phyloP scores from a whole-genome alignment of 306 rosid species.

The Dalbergia oliveri region DNA sequence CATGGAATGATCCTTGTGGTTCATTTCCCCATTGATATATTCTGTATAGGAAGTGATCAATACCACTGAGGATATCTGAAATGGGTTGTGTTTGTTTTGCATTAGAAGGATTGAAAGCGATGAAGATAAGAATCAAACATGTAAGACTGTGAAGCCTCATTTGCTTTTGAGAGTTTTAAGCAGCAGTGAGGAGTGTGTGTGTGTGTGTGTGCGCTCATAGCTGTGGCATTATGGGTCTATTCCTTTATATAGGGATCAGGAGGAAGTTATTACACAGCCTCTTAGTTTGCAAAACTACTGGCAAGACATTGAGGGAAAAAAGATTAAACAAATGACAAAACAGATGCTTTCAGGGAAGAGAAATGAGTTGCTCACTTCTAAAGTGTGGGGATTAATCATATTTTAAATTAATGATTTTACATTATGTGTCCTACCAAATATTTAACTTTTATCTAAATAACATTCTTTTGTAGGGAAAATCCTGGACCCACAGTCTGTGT shows the following conservation, averaged over 20 bases:
- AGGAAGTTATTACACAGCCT: background rate
- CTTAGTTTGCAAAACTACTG: background rate
- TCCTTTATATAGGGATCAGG: slow-evolving; percentile 41
- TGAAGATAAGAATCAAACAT: slow-evolving; percentile 51
- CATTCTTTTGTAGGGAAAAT: no score
- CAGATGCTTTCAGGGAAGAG: no score
- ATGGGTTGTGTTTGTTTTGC: slow-evolving; percentile 60
- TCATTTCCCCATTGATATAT: slow-evolving; percentile 49
- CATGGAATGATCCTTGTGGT: slow-evolving; percentile 37
- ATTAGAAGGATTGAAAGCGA: slow-evolving; percentile 46
- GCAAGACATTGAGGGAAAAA: background rate
- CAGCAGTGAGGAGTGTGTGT: background rate
- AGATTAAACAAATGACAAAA: background rate
- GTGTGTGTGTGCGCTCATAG: background rate
- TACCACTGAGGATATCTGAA: slow-evolving; percentile 31
- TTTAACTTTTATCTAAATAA: no score
- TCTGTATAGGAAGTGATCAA: slow-evolving; percentile 37
- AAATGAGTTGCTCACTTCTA: no score
- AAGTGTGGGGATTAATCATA: no score
- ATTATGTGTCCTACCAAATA: no score
- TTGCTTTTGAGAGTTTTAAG: slow-evolving; percentile 18
- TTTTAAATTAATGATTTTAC: no score
- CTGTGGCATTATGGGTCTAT: background rate
- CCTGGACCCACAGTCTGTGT: no score
- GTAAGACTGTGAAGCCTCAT: slow-evolving; percentile 46